Base-by-base conservation (phyloP, 202 grass and related monocot genomes). In the Panicum hallii region DNA sequence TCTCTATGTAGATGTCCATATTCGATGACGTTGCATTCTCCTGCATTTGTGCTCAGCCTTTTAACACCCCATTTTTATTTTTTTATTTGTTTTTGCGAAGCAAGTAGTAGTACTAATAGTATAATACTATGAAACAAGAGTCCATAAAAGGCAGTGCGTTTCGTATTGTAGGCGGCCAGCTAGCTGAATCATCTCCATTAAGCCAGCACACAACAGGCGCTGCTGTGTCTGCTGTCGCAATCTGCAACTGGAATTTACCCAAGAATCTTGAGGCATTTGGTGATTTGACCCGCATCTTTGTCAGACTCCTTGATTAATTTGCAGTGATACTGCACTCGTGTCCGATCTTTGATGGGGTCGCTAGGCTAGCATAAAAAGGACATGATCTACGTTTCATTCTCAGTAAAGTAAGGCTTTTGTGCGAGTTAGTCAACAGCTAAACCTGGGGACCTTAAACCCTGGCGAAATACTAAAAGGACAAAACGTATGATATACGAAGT, bases 1-100 rank as follows among this genome's bases (percentile, higher is more conserved):
- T 82, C 62, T 82, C 84, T 12, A 94, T 72, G 87, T 83, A 87
- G 62, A 95, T 79, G 26, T 89, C 86, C 28, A 80, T 4, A 73
- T 30, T 36, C 3, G 88, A 63, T 0, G 83, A 79, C 45, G 42
- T 71, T 50, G 56, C 71, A 12, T 85, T 84, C 43, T 66, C 88
- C 93, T 95, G 83, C 69, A 74, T 43, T 70, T 82, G 50, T 4
- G 1, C 38, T 2, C 30, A 46, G 9, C 44, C 5, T 8, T 69
- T 74, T 14, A 50, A 9, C 45, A 55, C 0, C 0, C 0, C 0
- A 15, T 6, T 61, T 15, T 20, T 46, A n/a, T n/a, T n/a, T n/a
- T n/a, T n/a, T n/a, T n/a, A n/a, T n/a, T n/a, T n/a, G n/a, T 5
- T 8, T 12, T 54, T 72, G 32, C 45, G 19, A 15, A 46, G 4